A percentile compares a stretch with the other conserved stretches of the same genome.
Evolutionary conservation across 2,329 filamentous ascomycete genomes (phyloP).

Genomic region (Neofusicoccum kwambonambiense): DNA sequence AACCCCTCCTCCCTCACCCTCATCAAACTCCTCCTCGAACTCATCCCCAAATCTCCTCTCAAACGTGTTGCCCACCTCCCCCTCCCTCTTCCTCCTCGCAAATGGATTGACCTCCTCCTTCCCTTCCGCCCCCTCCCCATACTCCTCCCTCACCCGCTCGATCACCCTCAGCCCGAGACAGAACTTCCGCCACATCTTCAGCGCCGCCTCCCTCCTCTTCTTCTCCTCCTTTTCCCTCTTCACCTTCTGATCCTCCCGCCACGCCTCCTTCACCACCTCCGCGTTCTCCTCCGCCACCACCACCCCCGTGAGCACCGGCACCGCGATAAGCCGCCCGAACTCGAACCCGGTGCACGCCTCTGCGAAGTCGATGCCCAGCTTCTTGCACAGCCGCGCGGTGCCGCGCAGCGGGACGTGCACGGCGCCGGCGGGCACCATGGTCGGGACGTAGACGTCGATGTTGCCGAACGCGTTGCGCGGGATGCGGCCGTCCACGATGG

Average conservation of each 20-base stretch:
- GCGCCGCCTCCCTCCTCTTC: constrained; percentile 71
- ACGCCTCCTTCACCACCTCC: constrained; percentile 71
- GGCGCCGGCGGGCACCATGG: constrained; percentile 86
- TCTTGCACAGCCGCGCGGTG: constrained; percentile 76
- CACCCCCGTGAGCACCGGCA: constrained; percentile 86
- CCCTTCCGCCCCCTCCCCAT: constrained; percentile 55
- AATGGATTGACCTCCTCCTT: constrained; percentile 59
- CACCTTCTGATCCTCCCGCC: constrained; percentile 68
- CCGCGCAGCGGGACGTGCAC: constrained; percentile 79
- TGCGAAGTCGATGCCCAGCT: constrained; percentile 81
- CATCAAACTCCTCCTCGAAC: constrained; percentile 26
- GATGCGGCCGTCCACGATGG: constrained; percentile 80
- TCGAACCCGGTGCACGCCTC: constrained; percentile 97
- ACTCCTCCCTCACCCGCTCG: constrained; percentile 72
- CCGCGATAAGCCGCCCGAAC: constrained; percentile 90
- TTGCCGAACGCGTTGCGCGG: constrained; percentile 96
- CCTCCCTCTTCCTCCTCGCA: constrained; percentile 42
- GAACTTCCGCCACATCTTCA: constrained; percentile 83
- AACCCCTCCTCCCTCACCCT: constrained; percentile 42
- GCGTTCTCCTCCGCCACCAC: constrained; percentile 82
- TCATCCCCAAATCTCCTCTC: constrained; percentile 19
- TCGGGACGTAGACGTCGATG: constrained; percentile 90
- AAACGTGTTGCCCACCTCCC: constrained; percentile 22
- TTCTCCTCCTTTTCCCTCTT: constrained; percentile 77
- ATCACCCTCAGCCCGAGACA: constrained; percentile 81